Evolutionary conservation across 2,329 filamentous ascomycete species (phyloP).

Genomic region (Xenoacremonium recifei): DNA sequence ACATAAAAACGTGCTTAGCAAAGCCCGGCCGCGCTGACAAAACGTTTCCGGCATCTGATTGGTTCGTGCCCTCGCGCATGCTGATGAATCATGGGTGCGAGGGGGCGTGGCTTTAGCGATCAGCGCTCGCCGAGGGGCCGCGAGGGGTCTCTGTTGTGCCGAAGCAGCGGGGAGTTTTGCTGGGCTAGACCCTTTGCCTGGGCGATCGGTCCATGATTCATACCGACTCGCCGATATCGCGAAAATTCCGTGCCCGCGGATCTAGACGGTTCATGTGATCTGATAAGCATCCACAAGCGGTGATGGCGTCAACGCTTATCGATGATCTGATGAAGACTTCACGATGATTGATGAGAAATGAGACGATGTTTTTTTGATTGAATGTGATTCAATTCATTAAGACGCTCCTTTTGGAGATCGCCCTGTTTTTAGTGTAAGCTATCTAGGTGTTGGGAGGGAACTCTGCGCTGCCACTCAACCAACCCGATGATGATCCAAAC

Average conservation of each 20-base stretch:
- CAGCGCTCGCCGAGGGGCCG: not conserved
- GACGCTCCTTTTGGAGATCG: constrained; percentile 7
- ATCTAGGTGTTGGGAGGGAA: constrained; percentile 17
- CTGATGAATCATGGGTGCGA: constrained; percentile 19
- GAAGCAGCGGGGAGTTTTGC: constrained; percentile 1
- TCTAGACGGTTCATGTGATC: no score
- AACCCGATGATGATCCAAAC: constrained; percentile 12
- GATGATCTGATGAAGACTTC: constrained; percentile 11
- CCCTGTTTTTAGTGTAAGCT: constrained; percentile 17
- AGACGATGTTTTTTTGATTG: constrained; percentile 2
- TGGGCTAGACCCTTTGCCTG: no score
- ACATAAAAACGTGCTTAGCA: no score
- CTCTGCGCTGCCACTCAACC: constrained; percentile 23
- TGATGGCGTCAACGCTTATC: constrained; percentile 12
- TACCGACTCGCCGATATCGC: constrained; percentile 19
- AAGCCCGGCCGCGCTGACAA: no score
- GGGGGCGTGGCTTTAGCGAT: not conserved
- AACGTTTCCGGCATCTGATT: not conserved
- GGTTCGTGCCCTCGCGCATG: constrained; percentile 3
- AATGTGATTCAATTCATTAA: constrained; percentile 3
- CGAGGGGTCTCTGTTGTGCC: not conserved
- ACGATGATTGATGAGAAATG: constrained; percentile 5
- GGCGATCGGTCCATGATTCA: constrained; percentile 16
- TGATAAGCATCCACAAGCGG: constrained; percentile 1
- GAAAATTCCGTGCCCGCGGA: constrained; percentile 17